Conservation (phyloP, 139 green algal species). For the Chlamydomonas sp. region DNA sequence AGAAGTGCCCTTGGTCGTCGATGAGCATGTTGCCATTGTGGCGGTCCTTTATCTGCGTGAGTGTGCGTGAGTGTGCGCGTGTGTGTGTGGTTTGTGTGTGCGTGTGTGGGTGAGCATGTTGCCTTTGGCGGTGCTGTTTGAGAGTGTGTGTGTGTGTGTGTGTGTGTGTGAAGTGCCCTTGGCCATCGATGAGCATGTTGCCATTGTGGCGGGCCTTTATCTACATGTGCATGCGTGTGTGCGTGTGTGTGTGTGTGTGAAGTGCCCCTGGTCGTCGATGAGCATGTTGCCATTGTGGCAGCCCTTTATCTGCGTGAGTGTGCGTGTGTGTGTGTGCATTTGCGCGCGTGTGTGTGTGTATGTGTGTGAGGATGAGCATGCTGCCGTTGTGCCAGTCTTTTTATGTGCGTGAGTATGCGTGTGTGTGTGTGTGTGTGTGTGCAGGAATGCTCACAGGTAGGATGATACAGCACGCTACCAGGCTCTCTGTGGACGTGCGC, state of each 20-base stretch:
- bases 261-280: slow-evolving; percentile 72
- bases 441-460: too few species aligned
- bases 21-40: slow-evolving; percentile 98
- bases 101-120: too few species aligned
- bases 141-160: too few species aligned
- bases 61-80: too few species aligned
- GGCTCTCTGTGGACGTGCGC: slow-evolving; percentile 83
- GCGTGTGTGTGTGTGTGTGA: slow-evolving; percentile 75
- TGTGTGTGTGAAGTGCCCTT: too few species aligned
- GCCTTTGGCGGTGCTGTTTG: not conserved
- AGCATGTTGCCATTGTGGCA: slow-evolving; percentile 95
- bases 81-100: too few species aligned
- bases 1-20: slow-evolving; percentile 78
- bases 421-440: too few species aligned
- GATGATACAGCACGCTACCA: slow-evolving; percentile 80
- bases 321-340: not conserved
- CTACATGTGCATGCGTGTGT: slow-evolving; percentile 22
- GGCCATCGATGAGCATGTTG: slow-evolving; percentile 89
- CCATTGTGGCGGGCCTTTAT: slow-evolving; percentile 93
- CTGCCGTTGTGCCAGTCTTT: too few species aligned
- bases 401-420: too few species aligned
- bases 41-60: slow-evolving; percentile 83
- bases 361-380: not conserved
- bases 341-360: not conserved
- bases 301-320: slow-evolving; percentile 69